Evolutionary conservation across 2,329 filamentous ascomycete species (phyloP), one percentile per base, ranked within the genome.

Genomic region (Chaetomium sp.): DNA sequence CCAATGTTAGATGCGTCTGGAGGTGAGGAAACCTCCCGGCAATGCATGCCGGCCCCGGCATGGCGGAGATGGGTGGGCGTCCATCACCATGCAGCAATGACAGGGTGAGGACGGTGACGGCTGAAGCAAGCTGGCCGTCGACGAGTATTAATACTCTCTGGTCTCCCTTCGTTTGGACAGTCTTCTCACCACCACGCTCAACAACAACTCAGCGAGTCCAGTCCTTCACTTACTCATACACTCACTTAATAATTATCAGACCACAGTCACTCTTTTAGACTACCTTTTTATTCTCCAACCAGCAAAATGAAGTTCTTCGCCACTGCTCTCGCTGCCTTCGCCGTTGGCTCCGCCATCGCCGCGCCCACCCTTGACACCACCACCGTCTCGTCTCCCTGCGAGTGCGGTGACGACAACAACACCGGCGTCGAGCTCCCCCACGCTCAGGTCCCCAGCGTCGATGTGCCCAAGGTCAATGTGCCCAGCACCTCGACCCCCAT

Each of bases 261-360:
- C 49, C 57, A 38, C 38, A 60, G 62, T 68, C 67, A 65, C 57
- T 70, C 68, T 55, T 68, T 70, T 47, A 57, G 31, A 61, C 64
- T 21, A 31, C 23, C 54, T 38, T 47, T 57, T 47, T 27, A 45
- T 58, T 54, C 45, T 42, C 21, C 19, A 58, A 65, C 59, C 50
- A 35, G 38, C 63, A 70, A 50, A 13, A 70, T 71, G 69, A 70
- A 70, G 65, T 70, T 71, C 65, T 65, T 69, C 67, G 63, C 31
- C 58, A 59, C 66, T 31, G 63, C 63, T 16, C 63, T 70, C 60
- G 66, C 69, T 60, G 69, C 67, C 27, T 51, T 66, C 59, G 61
- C 62, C 31, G 58, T 63, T 57, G 65, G 67, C 60, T 70, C 68
- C 12, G 63, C 65, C 61, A 38, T 70, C 23, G 69, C 69, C 47